Base-by-base conservation (phyloP, 345 rosid species). In the Eucalyptus paniculata region DNA sequence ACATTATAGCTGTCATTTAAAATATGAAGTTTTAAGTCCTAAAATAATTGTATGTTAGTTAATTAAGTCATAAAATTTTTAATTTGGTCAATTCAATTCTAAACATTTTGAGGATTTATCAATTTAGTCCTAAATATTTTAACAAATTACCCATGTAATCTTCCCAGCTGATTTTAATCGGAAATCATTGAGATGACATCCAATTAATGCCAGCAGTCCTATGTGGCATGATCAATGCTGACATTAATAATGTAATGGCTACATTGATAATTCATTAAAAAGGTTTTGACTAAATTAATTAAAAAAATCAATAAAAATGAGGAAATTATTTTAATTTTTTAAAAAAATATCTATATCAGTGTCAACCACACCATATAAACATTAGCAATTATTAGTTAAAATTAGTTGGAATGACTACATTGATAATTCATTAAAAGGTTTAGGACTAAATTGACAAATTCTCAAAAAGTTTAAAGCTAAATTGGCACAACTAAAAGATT, bases 201-300 rank as follows among this genome's bases (percentile, higher is more conserved):
- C 1, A 53, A 53, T 19, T 53, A 53, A 53, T 0, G 2, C 24
- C 0, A 53, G 1, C 4, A 19, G 0, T 8, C 24, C 10, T 53
- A 53, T 53, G 5, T 53, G 24, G 24, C 1, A 53, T 53, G 24
- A 53, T 53, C 0, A 1, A 8, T 0, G 0, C 0, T 6, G 0
- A 51, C 4, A 18, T 51, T 17, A 0, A 51, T 51, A 51, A 51
- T 51, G 9, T 51, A 51, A 0, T 51, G 9, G 54, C 54, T 17
- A 51, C 21, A 51, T 51, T 51, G 9, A 23, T 6, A 51, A 51
- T 51, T 51, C 21, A 51, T 0, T 51, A 51, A 7, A 51, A 51
- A 51, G 0, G 1, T 51, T 51, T 7, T 1, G 56, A 51, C 23
- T 51, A 51, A 18, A 51, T 7, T 51, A 51, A 18, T 18, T 0